Percentiles rank a stretch among this genome's conserved stretches.
Evolutionary conservation across 306 rosid genomes (phyloP).

Genomic region (Biancaea sappan): DNA sequence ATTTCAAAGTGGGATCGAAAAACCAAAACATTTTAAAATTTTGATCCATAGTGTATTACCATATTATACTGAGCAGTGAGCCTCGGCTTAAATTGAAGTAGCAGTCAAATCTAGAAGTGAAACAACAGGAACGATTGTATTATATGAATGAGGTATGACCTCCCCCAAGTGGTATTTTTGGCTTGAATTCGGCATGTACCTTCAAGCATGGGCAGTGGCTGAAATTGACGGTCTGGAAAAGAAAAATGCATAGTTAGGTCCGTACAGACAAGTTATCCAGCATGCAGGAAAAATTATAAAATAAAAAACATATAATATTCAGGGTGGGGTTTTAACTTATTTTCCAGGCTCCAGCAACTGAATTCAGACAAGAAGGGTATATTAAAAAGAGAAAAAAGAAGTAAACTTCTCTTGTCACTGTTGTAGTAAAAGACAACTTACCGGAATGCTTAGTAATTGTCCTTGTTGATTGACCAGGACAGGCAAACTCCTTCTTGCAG

Average conservation of each 20-base stretch:
- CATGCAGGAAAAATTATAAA: not conserved
- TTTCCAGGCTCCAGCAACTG: not conserved
- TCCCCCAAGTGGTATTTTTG: constrained; percentile 85
- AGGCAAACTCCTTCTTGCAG: constrained; percentile 87
- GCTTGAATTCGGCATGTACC: constrained; percentile 67
- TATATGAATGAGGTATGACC: constrained; percentile 73
- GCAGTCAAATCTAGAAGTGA: not conserved
- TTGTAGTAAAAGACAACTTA: constrained; percentile 40
- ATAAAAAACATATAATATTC: not conserved
- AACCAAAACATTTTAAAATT: constrained; percentile 17
- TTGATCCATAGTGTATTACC: not conserved
- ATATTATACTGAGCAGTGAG: not conserved
- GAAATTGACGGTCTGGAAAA: constrained; percentile 71
- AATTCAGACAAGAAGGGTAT: constrained; percentile 8
- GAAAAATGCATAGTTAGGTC: constrained; percentile 29
- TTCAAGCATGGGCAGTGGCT: constrained; percentile 64
- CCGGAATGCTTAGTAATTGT: constrained; percentile 73
- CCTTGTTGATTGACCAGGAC: constrained; percentile 71
- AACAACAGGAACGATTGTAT: not conserved
- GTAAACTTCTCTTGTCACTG: not conserved
- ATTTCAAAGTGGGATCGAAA: constrained; percentile 20
- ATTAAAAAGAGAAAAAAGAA: not conserved
- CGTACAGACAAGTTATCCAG: constrained; percentile 3
- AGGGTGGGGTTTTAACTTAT: not conserved
- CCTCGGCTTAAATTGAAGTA: not conserved